phyloP scores from a whole-genome alignment of 2,329 filamentous ascomycete species.

The Ploettnerulaceae sp. region DNA sequence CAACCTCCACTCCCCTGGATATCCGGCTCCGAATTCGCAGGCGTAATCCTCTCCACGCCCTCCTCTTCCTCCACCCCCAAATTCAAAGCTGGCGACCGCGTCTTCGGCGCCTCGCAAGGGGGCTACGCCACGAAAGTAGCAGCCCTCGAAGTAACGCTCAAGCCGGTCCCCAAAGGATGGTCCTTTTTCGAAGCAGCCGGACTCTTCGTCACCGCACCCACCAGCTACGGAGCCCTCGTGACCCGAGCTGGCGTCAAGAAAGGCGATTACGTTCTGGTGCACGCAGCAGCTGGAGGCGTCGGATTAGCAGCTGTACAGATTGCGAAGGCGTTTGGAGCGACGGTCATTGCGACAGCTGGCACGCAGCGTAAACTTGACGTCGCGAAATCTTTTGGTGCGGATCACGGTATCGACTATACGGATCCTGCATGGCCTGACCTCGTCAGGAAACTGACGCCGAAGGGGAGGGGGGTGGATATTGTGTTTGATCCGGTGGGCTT shows the following conservation, averaged over 20 bases:
- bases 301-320: constrained; percentile 89
- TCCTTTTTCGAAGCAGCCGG: constrained; percentile 80
- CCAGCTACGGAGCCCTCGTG: constrained; percentile 80
- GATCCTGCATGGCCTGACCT: constrained; percentile 57
- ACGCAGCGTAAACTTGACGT: constrained; percentile 74
- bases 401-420: constrained; percentile 75
- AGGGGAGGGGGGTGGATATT: constrained; percentile 70
- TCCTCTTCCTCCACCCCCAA: constrained; percentile 34
- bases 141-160: constrained; percentile 60
- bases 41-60: constrained; percentile 66
- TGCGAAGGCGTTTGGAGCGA: constrained; percentile 86
- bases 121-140: constrained; percentile 76
- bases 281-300: constrained; percentile 88
- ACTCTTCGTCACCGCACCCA: constrained; percentile 87
- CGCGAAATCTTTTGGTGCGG: constrained; percentile 75
- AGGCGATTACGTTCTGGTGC: constrained; percentile 83
- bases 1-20: constrained; percentile 85
- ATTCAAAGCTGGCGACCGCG: constrained; percentile 13
- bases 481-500: constrained; percentile 93
- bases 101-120: constrained; percentile 35
- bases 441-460: constrained; percentile 74
- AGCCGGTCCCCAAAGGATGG: constrained; percentile 77
- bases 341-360: constrained; percentile 87
- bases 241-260: constrained; percentile 69
- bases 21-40: constrained; percentile 81